phyloP scores from a whole-genome alignment of 768 basidiomycete species.

The Suillus decipiens region DNA sequence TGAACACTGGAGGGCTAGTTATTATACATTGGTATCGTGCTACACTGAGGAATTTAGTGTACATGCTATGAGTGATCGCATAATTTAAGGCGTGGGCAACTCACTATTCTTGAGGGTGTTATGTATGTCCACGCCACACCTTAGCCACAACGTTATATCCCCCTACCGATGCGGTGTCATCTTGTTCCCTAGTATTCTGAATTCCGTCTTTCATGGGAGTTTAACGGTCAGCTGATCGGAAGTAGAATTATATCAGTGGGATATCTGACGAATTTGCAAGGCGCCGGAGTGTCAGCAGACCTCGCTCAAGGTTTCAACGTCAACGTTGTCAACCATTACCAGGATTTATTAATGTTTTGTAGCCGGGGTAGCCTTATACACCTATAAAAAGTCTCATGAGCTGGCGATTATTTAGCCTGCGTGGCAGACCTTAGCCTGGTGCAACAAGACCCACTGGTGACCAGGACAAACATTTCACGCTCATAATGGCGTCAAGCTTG shows the following conservation, averaged over 20 bases:
- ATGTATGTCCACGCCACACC: neutral
- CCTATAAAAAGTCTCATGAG: conserved; percentile 3
- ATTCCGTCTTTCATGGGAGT: neutral
- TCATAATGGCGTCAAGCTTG: conserved; percentile 32
- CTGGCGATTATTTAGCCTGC: neutral
- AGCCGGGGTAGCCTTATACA: neutral
- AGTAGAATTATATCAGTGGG: neutral
- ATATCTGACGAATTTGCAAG: neutral
- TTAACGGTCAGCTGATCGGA: neutral
- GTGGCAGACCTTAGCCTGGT: neutral
- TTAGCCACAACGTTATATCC: neutral
- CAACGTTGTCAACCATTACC: neutral
- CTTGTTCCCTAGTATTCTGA: neutral
- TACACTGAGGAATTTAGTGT: neutral
- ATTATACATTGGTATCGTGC: neutral
- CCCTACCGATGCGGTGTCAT: neutral
- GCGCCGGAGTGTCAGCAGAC: neutral
- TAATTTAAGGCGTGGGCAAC: neutral
- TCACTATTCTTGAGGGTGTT: too few relatives aligned
- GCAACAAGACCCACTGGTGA: neutral
- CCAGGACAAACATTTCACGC: neutral
- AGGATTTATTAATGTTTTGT: neutral
- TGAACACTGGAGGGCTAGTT: neutral
- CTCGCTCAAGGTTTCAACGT: neutral
- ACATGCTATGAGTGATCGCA: neutral